phyloP scores from a whole-genome alignment of 192 early-diverging fungal species.

The Helicostylum pulchrum region DNA sequence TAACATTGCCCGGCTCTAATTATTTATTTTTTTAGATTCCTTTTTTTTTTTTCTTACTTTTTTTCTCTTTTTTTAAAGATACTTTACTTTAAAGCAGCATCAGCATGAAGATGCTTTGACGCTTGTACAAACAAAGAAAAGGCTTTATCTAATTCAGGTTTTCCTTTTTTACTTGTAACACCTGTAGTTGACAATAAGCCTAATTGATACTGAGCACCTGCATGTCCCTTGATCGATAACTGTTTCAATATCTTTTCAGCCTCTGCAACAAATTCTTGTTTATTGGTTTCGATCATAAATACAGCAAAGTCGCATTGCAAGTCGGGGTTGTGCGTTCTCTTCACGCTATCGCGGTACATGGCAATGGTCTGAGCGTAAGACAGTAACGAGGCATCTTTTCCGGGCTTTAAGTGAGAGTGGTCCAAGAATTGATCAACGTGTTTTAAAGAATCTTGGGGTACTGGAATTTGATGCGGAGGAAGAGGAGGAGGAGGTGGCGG shows the following conservation, averaged over 20 bases:
- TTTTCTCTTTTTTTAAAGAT: not conserved
- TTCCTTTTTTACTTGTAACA: constrained; percentile 48
- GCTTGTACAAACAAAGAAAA: constrained; percentile 62
- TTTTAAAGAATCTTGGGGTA: too few relatives aligned
- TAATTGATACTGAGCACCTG: constrained; percentile 63
- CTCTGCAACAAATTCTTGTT: constrained; percentile 57
- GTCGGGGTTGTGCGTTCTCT: constrained; percentile 57
- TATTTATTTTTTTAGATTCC: not conserved
- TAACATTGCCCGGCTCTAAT: constrained; percentile 50
- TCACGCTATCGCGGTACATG: constrained; percentile 60
- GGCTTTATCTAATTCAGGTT: constrained; percentile 61
- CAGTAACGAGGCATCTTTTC: constrained; percentile 51
- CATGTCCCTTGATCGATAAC: constrained; percentile 37
- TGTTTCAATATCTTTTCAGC: constrained; percentile 62
- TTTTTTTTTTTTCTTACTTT: not conserved
- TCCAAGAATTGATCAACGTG: constrained; percentile 34
- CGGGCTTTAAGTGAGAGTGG: constrained; percentile 59
- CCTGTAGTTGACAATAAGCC: constrained; percentile 63
- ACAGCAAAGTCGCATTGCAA: constrained; percentile 67
- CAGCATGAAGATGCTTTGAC: constrained; percentile 62
- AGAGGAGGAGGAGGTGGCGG: not conserved
- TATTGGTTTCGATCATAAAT: constrained; percentile 48
- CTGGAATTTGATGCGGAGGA: not conserved
- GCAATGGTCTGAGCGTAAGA: constrained; percentile 54
- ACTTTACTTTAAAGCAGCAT: constrained; percentile 50